These are phyloP conservation scores for Triticum turgidum DNA, from an alignment of 176 grass and related monocot genomes.

Conservation along the genomic window DNA sequence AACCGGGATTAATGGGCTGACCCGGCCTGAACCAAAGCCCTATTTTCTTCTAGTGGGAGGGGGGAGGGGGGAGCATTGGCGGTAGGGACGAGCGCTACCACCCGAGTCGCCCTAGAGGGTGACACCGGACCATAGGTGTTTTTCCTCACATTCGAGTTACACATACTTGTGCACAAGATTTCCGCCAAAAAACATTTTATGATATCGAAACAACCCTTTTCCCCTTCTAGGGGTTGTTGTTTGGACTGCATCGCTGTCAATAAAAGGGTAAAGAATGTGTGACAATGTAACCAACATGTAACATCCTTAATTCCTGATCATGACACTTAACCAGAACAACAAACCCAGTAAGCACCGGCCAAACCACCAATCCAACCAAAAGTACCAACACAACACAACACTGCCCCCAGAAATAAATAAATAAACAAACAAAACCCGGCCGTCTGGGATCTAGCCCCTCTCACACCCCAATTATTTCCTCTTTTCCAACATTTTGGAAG, in stretches of 20 bases:
- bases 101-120: too few relatives aligned
- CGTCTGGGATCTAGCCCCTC: not conserved
- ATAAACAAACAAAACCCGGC: not conserved
- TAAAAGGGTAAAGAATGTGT: not conserved
- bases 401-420: not conserved
- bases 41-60: too few relatives aligned
- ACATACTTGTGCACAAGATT: not conserved
- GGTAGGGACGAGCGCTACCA: too few relatives aligned
- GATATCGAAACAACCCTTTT: not conserved
- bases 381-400: not conserved
- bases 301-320: slow-evolving; percentile 14
- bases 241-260: not conserved
- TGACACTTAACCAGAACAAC: slow-evolving; percentile 24
- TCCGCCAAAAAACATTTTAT: not conserved
- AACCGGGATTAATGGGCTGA: too few relatives aligned
- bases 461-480: not conserved
- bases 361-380: not conserved
- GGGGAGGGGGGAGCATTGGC: too few relatives aligned
- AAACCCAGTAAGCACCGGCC: not conserved
- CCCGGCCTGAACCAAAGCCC: too few relatives aligned
- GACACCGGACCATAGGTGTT: too few relatives aligned
- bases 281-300: not conserved
- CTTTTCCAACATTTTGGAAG: slow-evolving; percentile 28
- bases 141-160: too few relatives aligned
- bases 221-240: not conserved